Evolutionary conservation across 768 basidiomycete species (phyloP), one percentile per base, ranked within the genome.

Genomic region (Postia placenta): DNA sequence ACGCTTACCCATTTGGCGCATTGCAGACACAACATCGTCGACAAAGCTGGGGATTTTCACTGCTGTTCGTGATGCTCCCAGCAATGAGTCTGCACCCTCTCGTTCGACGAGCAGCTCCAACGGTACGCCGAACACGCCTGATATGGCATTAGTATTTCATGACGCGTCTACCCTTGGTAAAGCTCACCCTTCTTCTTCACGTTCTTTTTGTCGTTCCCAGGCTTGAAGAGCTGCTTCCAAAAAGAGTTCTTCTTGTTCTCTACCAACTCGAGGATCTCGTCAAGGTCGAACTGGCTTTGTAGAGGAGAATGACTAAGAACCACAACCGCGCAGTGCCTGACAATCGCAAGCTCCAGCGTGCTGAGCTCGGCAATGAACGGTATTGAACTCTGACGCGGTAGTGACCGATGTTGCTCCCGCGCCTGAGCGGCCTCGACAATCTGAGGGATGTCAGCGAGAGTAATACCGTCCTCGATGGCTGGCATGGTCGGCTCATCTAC

Each of bases 1-100:
- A 42, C 17, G 25, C 86, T 55, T 49, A 96, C 95, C 95, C 96
- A 98, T 98, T 66, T 97, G 94, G 62, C 88, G 78, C 96, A 99
- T 98, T 11, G 96, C 93, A 44, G 92, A 95, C 40, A 99, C 82
- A 51, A 96, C 91, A 61, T 99, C 96, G 64, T 99, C 96, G 49
- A 99, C 90, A 64, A 99, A 97, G 66, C 92, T 97, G 12, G 96
- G 96, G 19, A 99, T 85, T 56, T 91, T 76, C 54, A 99, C 61
- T 5, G 91, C 80, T 28, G 80, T 83, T 28, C 88, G 79, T 5
- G 92, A 90, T 20, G 91, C 89, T 17, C 95, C 96, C 45, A 90
- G 81, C 55, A 92, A 69, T 17, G 95, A 96, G 69, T 99, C 96
- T n/a, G 89, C 84, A 5, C 96, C 95, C 64, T 95, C 92, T 55